phyloP scores from a whole-genome alignment of 176 grass and related monocot species.

The Miscanthus lutarioriparius region DNA sequence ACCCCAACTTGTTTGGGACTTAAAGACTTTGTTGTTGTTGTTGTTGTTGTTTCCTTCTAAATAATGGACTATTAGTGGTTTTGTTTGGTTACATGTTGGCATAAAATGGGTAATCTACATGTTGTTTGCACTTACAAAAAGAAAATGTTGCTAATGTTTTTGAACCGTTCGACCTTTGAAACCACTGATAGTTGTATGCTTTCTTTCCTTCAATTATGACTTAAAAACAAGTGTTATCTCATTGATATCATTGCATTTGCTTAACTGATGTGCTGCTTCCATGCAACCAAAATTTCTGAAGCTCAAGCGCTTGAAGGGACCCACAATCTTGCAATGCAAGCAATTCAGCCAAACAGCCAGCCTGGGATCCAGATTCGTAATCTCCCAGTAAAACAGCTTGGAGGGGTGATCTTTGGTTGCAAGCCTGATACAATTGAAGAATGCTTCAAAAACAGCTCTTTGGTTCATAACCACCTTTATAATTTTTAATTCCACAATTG shows the following conservation, averaged over 20 bases:
- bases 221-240: neutral
- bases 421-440: conserved; percentile 77
- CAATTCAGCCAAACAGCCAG: neutral
- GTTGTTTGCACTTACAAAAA: neutral
- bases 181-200: neutral
- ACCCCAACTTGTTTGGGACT: too few relatives aligned
- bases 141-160: neutral
- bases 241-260: conserved; percentile 12
- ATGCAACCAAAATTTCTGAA: conserved; percentile 8
- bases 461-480: conserved; percentile 53
- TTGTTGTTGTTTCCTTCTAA: too few relatives aligned
- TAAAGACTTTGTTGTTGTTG: too few relatives aligned
- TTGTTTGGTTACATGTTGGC: conserved; percentile 13
- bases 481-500: neutral
- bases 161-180: neutral
- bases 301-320: conserved; percentile 45
- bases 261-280: conserved; percentile 29
- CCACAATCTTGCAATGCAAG: conserved; percentile 36
- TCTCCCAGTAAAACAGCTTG: conserved; percentile 60
- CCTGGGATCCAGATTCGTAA: conserved; percentile 26
- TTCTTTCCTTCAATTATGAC: conserved; percentile 7
- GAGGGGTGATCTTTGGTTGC: conserved; percentile 89
- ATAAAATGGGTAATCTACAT: neutral
- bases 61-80: neutral
- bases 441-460: conserved; percentile 89